Base-by-base conservation (phyloP, 352 stramenopile species). In the Pythium phragmitis region DNA sequence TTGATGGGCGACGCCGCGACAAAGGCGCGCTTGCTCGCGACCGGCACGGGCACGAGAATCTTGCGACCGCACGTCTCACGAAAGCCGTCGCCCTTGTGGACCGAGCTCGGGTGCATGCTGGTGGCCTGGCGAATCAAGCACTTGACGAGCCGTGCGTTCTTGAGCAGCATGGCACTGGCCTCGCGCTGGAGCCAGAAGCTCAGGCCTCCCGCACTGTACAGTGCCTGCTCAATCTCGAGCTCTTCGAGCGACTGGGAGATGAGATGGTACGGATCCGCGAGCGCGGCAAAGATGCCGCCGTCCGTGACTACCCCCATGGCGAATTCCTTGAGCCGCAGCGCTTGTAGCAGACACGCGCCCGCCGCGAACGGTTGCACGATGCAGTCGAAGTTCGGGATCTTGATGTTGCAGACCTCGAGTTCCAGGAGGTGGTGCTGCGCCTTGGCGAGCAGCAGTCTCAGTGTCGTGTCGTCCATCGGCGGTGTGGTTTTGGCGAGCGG, bases 161-260 rank as follows among this genome's bases (percentile, higher is more conserved):
- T 67, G n/a, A 67, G 52, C 23, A 67, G 46, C 60, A 67, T 67
- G 1, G 33, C 60, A 9, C 60, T 52, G 26, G 60, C 60, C 34
- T 67, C 60, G 4, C 60, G 60, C 33, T 67, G 51, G 7, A 67
- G 46, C 60, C 60, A 67, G 16, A 62, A 51, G 36, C 60, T 67
- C 13, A 67, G 45, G 0, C 60, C 60, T 12, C 60, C 60, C 19
- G 60, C 60, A 45, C 60, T 67, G 45, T 59, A 19, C 17, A 67
- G 21, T 21, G 60, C 52, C n/a, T 67, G 60, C 23, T 58, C 33
- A 54, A 67, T 67, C 46, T 67, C 60, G 0, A 67, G 45, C 23
- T 52, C 51, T 28, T 67, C 51, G 16, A 67, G 60, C 6, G 51
- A 56, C 11, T 67, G 60, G 26, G 57, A 50, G 34, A 67, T 60